Evolutionary conservation across 1,139 yeast species (phyloP), one percentile per base, ranked within the genome.

Genomic region (Arxiozyma slooffiae): DNA sequence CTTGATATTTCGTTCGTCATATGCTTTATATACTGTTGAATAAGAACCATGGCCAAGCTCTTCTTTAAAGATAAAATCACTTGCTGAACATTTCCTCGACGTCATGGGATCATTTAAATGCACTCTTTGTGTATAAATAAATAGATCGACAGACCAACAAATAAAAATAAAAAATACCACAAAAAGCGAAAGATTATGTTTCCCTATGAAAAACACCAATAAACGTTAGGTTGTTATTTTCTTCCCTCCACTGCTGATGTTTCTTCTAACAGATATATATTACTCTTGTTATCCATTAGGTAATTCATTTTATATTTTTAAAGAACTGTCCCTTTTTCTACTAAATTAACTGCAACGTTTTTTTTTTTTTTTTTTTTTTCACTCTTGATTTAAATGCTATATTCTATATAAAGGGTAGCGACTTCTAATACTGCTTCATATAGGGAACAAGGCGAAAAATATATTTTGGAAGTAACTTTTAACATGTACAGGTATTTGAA

Each of bases 21-120:
- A 76, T 0, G 95, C 98, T 49, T 85, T 81, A 48, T 85, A 85
- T 6, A 92, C 97, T 7, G 96, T 89, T 4, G 97, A 90, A 64
- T 92, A 94, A 1, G 97, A 88, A 1, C 99, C 99, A 65, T 89
- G 96, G 9, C 99, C 99, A 42, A 94, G 76, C 52, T 83, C 80
- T 50, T 84, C 81, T 38, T 95, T 92, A 62, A 92, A 89, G 56
- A 81, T 81, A 68, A 90, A 94, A 69, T 92, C 98, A 56, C 78
- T 77, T 1, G 90, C 96, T 18, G 84, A 76, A 61, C 87, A 74
- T 60, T 79, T 79, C 56, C 74, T 64, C 3, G 74, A 65, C 68
- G 68, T 69, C 58, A 57, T 53, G 44, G 36, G 44, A 41, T 21
- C 44, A 41, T 41, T 24, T 14, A 30, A 30, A 30, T 14, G 14